These are phyloP conservation scores for Pseudonitzschia multiseries DNA, from an alignment of 108 stramenopile species.

Conservation along the genomic window DNA sequence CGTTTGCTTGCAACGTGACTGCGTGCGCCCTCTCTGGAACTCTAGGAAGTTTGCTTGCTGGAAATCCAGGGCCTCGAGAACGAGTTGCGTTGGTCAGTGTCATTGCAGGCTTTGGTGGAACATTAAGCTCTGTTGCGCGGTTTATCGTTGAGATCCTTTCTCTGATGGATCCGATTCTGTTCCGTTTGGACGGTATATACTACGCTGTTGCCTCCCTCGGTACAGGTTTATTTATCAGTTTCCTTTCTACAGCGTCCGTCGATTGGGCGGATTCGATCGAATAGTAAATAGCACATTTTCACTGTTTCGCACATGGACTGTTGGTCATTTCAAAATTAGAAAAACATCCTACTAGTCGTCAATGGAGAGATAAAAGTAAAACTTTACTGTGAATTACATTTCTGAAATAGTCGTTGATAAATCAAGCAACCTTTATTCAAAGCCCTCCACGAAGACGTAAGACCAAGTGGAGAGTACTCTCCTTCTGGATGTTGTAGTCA, in stretches of 20 bases:
- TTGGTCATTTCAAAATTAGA: too few relatives aligned
- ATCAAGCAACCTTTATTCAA: constrained; percentile 69
- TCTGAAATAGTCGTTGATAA: not conserved
- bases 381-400: not conserved
- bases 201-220: constrained; percentile 65
- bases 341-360: too few relatives aligned
- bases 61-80: constrained; percentile 71
- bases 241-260: constrained; percentile 59
- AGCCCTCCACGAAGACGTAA: constrained; percentile 78
- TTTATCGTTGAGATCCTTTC: constrained; percentile 77
- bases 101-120: constrained; percentile 80
- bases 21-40: constrained; percentile 73
- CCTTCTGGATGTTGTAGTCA: constrained; percentile 86
- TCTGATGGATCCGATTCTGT: constrained; percentile 73
- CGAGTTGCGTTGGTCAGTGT: constrained; percentile 64
- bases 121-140: constrained; percentile 68
- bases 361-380: not conserved
- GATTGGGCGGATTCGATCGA: constrained; percentile 74
- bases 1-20: constrained; percentile 76
- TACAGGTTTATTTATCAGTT: constrained; percentile 69
- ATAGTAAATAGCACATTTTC: not conserved
- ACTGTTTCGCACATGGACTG: too few relatives aligned
- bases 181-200: constrained; percentile 73
- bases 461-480: constrained; percentile 84
- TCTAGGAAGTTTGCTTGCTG: constrained; percentile 68